Base-by-base conservation (phyloP, 495 filamentous ascomycete genomes). In the Talaromyces proteolyticus region DNA sequence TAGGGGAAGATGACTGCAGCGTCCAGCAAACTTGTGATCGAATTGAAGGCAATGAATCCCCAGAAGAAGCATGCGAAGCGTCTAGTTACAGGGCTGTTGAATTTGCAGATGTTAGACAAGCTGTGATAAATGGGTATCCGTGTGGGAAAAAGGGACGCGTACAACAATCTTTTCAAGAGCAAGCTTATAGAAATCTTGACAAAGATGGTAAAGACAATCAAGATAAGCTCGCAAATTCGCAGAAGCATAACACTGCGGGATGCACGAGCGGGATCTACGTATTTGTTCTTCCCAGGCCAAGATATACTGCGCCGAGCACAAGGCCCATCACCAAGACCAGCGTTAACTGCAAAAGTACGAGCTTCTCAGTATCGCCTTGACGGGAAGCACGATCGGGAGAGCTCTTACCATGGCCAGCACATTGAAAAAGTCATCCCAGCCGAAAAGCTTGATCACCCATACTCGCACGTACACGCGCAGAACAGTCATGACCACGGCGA, bases 401-500 rank as follows among this genome's bases (percentile, higher is more conserved):
- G n/a, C n/a, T n/a, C 46, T 49, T 34, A 49, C 46, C 24, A 39
- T 49, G 46, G 46, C 46, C 18, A 49, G 46, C 16, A 49, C 46
- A 39, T 48, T 47, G 38, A 21, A 55, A 22, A 47, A 49, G 42
- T 47, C 53, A 46, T 47, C 53, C 53, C 21, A 55, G 42, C 3
- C 48, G 42, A 47, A 42, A 18, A 49, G 18, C 46, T 37, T 49
- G 16, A 49, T 49, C 4, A 40, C 6, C 18, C 19, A 22, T 18
- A 36, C 18, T 7, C 46, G 46, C 29, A 49, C 46, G 17, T 49
- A 49, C 6, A 49, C 14, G 8, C 46, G 46, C 22, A 49, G 34
- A 17, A 10, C 25, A 4, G 46, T 49, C 7, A 41, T n/a, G 12
- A 49, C 23, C 4, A 49, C 17, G 10, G 46, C 46, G 10, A 49